A percentile compares a stretch with the other conserved stretches of the same genome.
phyloP scores from a whole-genome alignment of 78 protist species.

The Guillardia theta region DNA sequence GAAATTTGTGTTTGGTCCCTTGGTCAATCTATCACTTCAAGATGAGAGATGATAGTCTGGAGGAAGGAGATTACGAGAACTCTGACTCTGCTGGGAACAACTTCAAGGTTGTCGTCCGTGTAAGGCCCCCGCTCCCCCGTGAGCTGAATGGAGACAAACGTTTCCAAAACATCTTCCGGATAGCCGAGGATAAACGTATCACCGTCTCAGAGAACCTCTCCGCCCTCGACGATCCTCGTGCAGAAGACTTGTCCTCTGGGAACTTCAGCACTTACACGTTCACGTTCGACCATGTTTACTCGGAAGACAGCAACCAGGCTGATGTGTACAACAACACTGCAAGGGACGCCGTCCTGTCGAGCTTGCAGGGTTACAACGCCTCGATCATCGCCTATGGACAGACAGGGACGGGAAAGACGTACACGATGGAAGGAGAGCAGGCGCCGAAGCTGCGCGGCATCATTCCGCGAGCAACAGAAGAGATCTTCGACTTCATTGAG shows the following conservation, averaged over 20 bases:
- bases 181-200: not conserved
- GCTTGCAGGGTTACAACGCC: slow-evolving; percentile 74
- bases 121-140: slow-evolving; percentile 68
- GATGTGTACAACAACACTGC: slow-evolving; percentile 67
- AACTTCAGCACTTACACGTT: slow-evolving; percentile 44
- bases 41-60: too few relatives aligned
- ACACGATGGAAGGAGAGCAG: slow-evolving; percentile 79
- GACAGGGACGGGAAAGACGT: slow-evolving; percentile 74
- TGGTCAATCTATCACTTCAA: too few relatives aligned
- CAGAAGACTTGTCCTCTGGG: not conserved
- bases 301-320: slow-evolving; percentile 46
- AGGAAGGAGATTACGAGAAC: not conserved
- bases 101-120: slow-evolving; percentile 59
- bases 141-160: slow-evolving; percentile 33
- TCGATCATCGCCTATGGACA: slow-evolving; percentile 83
- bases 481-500: slow-evolving; percentile 61
- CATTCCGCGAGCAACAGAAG: slow-evolving; percentile 79
- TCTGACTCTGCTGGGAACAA: not conserved
- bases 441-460: slow-evolving; percentile 62
- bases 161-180: not conserved
- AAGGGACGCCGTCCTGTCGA: slow-evolving; percentile 54
- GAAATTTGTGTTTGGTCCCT: too few relatives aligned
- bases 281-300: slow-evolving; percentile 70
- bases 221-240: not conserved
- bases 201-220: not conserved